Conservation (phyloP, 768 basidiomycete species). For the Clitopilus hobsonii region DNA sequence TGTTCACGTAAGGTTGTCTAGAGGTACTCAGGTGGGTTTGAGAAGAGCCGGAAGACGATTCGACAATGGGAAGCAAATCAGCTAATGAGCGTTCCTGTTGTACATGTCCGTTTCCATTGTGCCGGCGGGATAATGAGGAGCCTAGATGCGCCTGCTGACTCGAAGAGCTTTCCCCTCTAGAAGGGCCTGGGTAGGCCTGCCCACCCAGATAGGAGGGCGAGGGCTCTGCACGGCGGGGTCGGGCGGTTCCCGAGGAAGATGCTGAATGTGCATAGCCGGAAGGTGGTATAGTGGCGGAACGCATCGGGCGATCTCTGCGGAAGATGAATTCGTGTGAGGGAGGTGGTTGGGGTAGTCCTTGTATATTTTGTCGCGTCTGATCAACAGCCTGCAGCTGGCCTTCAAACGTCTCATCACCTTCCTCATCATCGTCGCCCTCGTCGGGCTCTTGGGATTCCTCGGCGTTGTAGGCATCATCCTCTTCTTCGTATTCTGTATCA, state of each 20-base stretch:
- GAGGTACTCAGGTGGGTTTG: background rate
- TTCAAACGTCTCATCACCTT: slow-evolving; percentile 24
- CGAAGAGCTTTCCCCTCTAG: background rate
- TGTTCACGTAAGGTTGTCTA: slow-evolving; percentile 5
- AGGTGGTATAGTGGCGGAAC: slow-evolving; percentile 19
- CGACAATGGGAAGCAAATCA: slow-evolving; percentile 57
- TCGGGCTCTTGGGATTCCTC: slow-evolving; percentile 44
- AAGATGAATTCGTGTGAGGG: slow-evolving; percentile 29
- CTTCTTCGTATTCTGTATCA: slow-evolving; percentile 65
- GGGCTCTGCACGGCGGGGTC: slow-evolving; percentile 14
- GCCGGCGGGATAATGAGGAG: slow-evolving; percentile 26
- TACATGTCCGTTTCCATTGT: slow-evolving; percentile 34
- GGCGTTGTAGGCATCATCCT: slow-evolving; percentile 38
- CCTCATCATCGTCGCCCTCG: slow-evolving; percentile 33
- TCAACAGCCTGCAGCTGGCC: background rate
- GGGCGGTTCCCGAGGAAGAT: slow-evolving; percentile 25
- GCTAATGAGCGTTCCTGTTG: slow-evolving; percentile 29
- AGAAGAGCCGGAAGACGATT: slow-evolving; percentile 26
- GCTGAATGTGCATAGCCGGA: slow-evolving; percentile 10
- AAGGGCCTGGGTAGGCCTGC: slow-evolving; percentile 16
- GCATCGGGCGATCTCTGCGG: slow-evolving; percentile 26
- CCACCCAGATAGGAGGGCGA: slow-evolving; percentile 31
- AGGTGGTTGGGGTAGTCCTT: slow-evolving; percentile 18
- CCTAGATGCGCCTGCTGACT: background rate
- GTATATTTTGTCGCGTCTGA: slow-evolving; percentile 3